Percentiles rank a stretch among this genome's conserved stretches.
These are phyloP conservation scores for Penicillium olsonii DNA, from an alignment of 2,329 filamentous ascomycete species.

Conservation along the genomic window DNA sequence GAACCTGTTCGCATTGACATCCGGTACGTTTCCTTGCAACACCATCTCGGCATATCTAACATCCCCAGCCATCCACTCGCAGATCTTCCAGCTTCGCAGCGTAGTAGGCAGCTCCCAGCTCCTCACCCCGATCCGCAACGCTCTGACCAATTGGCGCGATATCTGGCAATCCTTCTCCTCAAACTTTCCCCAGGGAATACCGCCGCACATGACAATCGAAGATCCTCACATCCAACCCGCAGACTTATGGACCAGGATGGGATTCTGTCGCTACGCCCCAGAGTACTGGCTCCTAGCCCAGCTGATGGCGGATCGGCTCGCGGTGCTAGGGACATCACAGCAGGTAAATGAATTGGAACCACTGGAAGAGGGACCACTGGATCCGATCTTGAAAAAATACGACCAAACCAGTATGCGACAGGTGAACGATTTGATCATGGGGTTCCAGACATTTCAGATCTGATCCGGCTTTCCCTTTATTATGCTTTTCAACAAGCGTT, in stretches of 20 bases:
- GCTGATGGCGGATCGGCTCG: conserved; percentile 32
- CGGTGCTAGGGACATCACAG: conserved; percentile 7
- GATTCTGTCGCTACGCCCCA: conserved; percentile 34
- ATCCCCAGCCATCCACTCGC: conserved; percentile 21
- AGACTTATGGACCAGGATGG: conserved; percentile 38
- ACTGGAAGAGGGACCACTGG: conserved; percentile 14
- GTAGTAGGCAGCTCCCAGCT: conserved; percentile 30
- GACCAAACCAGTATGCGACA: conserved; percentile 46
- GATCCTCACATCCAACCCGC: conserved; percentile 17
- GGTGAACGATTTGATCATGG: conserved; percentile 41
- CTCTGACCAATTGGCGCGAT: conserved; percentile 24
- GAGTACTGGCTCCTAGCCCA: conserved; percentile 42
- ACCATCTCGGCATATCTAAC: neutral
- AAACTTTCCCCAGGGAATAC: neutral
- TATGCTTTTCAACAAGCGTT: neutral
- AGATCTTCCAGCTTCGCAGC: conserved; percentile 43
- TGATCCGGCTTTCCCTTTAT: neutral
- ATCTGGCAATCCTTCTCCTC: conserved; percentile 23
- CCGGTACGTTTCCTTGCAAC: conserved; percentile 11
- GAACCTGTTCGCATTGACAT: conserved; percentile 31
- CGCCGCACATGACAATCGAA: conserved; percentile 14
- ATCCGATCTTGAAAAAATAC: conserved; percentile 38
- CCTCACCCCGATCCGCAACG: conserved; percentile 33
- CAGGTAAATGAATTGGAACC: conserved; percentile 4
- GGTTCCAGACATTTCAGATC: conserved; percentile 36